Conservation (phyloP, 2,329 filamentous ascomycete genomes). For the Beauveria australis region DNA sequence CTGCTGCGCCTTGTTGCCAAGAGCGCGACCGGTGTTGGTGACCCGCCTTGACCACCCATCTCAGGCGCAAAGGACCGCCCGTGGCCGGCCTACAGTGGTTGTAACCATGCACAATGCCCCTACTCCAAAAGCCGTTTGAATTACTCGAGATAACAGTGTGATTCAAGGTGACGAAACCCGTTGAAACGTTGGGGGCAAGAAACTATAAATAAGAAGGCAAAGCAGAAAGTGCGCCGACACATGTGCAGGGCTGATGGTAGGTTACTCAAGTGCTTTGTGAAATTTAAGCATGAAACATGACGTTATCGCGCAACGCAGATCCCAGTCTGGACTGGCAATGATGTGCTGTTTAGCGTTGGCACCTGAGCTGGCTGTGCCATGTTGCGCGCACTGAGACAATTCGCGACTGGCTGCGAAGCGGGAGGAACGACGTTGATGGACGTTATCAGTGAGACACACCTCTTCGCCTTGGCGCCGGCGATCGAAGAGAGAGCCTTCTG, state of each 20-base stretch:
- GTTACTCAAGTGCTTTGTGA: not conserved
- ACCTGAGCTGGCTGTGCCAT: not conserved
- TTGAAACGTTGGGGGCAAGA: not conserved
- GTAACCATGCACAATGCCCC: not conserved
- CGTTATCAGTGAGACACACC: too few relatives aligned
- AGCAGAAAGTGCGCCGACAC: not conserved
- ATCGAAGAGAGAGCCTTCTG: too few relatives aligned
- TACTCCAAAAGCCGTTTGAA: too few relatives aligned
- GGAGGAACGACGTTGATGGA: too few relatives aligned
- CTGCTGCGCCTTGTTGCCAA: slow-evolving; percentile 9
- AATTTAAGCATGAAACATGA: not conserved
- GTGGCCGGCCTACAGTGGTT: not conserved
- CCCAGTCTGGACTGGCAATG: not conserved
- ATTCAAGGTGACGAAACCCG: not conserved
- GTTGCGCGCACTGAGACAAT: too few relatives aligned
- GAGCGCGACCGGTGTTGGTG: not conserved
- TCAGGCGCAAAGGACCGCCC: not conserved
- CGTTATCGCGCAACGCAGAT: not conserved
- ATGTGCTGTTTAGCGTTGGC: not conserved
- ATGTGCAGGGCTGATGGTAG: not conserved
- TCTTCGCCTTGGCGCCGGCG: too few relatives aligned
- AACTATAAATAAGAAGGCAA: not conserved
- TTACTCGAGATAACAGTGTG: not conserved
- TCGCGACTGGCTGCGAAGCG: too few relatives aligned
- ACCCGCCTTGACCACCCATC: slow-evolving; percentile 4